phyloP scores from a whole-genome alignment of 78 protist genomes.

The Dictyostelium brefeldianum region DNA sequence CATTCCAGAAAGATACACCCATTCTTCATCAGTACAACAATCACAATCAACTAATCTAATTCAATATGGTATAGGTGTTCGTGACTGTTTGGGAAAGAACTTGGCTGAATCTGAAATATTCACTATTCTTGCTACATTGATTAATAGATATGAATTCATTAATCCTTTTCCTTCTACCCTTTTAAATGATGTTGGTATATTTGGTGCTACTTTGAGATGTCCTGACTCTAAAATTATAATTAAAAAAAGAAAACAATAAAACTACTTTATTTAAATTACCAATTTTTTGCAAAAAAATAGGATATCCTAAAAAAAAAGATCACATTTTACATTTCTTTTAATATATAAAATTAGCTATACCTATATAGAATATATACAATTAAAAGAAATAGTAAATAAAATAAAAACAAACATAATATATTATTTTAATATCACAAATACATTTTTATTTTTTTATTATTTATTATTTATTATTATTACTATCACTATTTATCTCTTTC shows the following conservation, averaged over 20 bases:
- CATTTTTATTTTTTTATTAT: too few relatives aligned
- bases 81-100: conserved; percentile 28
- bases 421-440: too few relatives aligned
- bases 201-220: not conserved
- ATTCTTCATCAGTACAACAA: not conserved
- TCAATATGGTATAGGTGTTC: conserved; percentile 33
- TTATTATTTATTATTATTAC: too few relatives aligned
- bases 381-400: too few relatives aligned
- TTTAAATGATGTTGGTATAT: conserved; percentile 4
- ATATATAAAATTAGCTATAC: too few relatives aligned
- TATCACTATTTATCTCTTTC: too few relatives aligned
- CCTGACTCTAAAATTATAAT: not conserved
- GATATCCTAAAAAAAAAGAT: too few relatives aligned
- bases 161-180: not conserved
- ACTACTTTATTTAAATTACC: too few relatives aligned
- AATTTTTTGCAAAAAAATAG: too few relatives aligned
- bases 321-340: too few relatives aligned
- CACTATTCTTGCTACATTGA: not conserved
- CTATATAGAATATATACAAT: too few relatives aligned
- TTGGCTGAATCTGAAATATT: conserved; percentile 16
- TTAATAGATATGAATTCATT: not conserved
- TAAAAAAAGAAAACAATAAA: conserved; percentile 15
- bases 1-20: conserved; percentile 38
- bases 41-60: not conserved
- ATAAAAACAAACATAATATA: too few relatives aligned